Percentiles rank a stretch among this genome's conserved stretches.
These are phyloP conservation scores for Aspergillus saccharolyticus DNA, from an alignment of 495 filamentous ascomycete species.

Conservation along the genomic window DNA sequence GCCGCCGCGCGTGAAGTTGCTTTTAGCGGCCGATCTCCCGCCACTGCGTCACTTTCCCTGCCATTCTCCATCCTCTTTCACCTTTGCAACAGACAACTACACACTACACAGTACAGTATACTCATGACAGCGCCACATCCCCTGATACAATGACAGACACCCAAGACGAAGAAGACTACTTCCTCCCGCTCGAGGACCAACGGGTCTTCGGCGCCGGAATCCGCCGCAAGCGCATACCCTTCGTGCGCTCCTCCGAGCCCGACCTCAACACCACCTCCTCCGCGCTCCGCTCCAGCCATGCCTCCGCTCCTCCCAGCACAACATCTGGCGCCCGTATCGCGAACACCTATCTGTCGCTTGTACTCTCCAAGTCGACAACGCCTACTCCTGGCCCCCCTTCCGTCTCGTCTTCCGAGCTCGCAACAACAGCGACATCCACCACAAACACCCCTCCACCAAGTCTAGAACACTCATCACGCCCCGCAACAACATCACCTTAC, in stretches of 20 bases:
- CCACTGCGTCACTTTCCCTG: slow-evolving; percentile 7
- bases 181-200: slow-evolving; percentile 64
- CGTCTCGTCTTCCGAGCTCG: too few species aligned
- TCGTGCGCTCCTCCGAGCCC: slow-evolving; percentile 62
- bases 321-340: slow-evolving; percentile 44
- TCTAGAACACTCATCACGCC: neutral
- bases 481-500: slow-evolving; percentile 1
- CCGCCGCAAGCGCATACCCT: slow-evolving; percentile 69
- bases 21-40: slow-evolving; percentile 23
- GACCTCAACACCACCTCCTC: slow-evolving; percentile 40
- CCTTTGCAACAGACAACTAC: too few species aligned
- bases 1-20: neutral
- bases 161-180: slow-evolving; percentile 54
- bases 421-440: neutral
- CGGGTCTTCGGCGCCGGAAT: slow-evolving; percentile 77
- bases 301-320: slow-evolving; percentile 22
- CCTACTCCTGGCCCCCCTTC: neutral
- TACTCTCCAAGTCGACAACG: slow-evolving; percentile 43
- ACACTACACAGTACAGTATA: neutral
- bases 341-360: slow-evolving; percentile 67
- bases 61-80: neutral
- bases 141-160: neutral
- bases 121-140: too few species aligned
- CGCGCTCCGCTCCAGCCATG: slow-evolving; percentile 15
- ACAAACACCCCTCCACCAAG: slow-evolving; percentile 13